Evolutionary conservation across 2,329 filamentous ascomycete species (phyloP).

Genomic region (Gyromitra esculenta): DNA sequence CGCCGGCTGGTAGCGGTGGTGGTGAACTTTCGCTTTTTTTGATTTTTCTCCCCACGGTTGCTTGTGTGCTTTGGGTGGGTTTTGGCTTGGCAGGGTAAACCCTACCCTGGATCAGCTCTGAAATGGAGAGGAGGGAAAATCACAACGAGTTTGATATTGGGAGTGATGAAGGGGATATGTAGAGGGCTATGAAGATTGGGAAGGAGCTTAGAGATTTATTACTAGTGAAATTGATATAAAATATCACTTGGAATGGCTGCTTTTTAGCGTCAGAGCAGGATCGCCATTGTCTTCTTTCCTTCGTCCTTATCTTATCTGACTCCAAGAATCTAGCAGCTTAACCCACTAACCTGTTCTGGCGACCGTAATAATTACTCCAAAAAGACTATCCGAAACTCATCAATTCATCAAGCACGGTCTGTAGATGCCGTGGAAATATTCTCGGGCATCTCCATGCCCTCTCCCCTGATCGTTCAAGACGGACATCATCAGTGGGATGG

Average conservation of each 20-base stretch:
- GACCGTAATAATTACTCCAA: constrained; percentile 5
- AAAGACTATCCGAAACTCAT: neutral
- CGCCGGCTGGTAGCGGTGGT: constrained; percentile 13
- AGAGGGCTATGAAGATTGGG: neutral
- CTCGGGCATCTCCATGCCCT: neutral
- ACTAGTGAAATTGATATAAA: neutral
- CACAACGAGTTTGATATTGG: constrained; percentile 3
- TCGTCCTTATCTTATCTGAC: constrained; percentile 29
- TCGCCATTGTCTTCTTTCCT: neutral
- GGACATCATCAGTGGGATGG: neutral
- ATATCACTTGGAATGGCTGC: neutral
- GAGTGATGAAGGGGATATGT: neutral
- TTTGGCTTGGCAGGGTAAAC: constrained; percentile 50
- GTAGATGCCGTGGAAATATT: neutral
- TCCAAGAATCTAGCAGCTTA: neutral
- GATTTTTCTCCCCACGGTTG: neutral
- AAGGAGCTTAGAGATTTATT: neutral
- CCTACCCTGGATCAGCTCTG: constrained; percentile 20
- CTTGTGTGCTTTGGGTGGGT: constrained; percentile 7
- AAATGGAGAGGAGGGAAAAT: neutral
- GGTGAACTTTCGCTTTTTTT: neutral
- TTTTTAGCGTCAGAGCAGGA: neutral
- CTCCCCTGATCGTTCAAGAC: neutral
- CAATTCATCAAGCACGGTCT: neutral
- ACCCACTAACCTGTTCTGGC: constrained; percentile 19